These are phyloP conservation scores for Naegleria fowleri DNA, from an alignment of 208 protist genomes.

Conservation along the genomic window DNA sequence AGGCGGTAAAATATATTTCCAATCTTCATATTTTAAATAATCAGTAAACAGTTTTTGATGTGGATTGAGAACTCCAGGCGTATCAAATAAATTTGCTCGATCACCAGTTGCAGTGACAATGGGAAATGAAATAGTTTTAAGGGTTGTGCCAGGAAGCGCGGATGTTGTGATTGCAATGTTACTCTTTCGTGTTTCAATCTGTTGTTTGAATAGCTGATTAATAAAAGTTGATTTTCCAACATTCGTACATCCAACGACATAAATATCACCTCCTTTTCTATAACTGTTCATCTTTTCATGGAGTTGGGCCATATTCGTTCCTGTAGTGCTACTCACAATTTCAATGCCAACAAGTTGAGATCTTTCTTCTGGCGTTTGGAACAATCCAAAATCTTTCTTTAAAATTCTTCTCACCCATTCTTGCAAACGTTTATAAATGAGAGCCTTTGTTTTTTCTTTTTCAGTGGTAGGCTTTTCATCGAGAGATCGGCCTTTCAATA, in stretches of 20 bases:
- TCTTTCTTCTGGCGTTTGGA: background rate
- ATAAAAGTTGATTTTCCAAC: conserved; percentile 26
- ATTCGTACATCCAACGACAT: conserved; percentile 15
- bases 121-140: background rate
- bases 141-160: background rate
- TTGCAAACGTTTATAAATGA: background rate
- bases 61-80: background rate
- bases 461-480: background rate
- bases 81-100: background rate
- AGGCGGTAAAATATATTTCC: background rate
- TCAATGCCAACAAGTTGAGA: background rate
- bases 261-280: conserved; percentile 7
- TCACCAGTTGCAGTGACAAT: background rate
- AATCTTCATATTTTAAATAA: background rate
- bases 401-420: background rate
- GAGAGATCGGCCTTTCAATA: background rate
- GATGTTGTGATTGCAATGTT: background rate
- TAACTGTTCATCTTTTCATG: background rate
- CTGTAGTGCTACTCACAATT: background rate
- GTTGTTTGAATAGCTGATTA: conserved; percentile 5
- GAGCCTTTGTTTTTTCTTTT: background rate
- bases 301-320: background rate
- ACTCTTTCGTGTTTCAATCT: background rate
- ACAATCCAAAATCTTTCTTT: background rate
- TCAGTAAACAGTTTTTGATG: background rate